Conservation (phyloP, 805 yeast genomes). For the Alloascoidea hylecoeti region DNA sequence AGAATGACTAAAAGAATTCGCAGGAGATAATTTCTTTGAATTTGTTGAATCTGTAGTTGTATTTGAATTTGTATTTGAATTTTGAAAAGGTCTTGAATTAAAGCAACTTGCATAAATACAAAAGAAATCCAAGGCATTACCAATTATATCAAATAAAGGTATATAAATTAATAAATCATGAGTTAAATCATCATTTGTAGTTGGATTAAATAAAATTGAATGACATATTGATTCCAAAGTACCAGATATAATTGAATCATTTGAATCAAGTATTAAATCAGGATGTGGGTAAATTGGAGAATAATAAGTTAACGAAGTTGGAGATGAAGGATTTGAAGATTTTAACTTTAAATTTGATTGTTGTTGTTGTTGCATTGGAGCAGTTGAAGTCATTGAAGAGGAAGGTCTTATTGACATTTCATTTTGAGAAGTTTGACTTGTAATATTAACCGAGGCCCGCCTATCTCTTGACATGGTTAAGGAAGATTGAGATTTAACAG, state of each 20-base stretch:
- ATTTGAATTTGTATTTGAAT: not conserved
- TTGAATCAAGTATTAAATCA: constrained; percentile 33
- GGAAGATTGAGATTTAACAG: too few relatives aligned
- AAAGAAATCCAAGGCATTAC: constrained; percentile 27
- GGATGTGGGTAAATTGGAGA: constrained; percentile 47
- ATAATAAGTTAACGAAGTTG: constrained; percentile 7
- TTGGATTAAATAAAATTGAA: constrained; percentile 42
- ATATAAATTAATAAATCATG: constrained; percentile 32
- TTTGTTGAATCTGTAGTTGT: not conserved
- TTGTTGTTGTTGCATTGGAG: too few relatives aligned
- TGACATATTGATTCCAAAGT: constrained; percentile 67
- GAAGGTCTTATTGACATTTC: too few relatives aligned
- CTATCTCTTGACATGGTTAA: too few relatives aligned
- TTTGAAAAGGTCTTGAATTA: constrained; percentile 11
- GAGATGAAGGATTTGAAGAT: too few relatives aligned
- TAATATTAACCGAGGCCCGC: too few relatives aligned
- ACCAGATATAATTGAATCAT: constrained; percentile 35
- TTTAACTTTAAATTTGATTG: too few relatives aligned
- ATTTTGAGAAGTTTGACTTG: too few relatives aligned
- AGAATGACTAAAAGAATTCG: not conserved
- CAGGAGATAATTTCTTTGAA: not conserved
- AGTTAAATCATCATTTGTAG: constrained; percentile 22
- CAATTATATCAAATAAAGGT: constrained; percentile 39
- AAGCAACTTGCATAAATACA: constrained; percentile 23
- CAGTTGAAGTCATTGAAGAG: too few relatives aligned